Conservation (phyloP, 306 rosid genomes). For the Cucurbita moschata region DNA sequence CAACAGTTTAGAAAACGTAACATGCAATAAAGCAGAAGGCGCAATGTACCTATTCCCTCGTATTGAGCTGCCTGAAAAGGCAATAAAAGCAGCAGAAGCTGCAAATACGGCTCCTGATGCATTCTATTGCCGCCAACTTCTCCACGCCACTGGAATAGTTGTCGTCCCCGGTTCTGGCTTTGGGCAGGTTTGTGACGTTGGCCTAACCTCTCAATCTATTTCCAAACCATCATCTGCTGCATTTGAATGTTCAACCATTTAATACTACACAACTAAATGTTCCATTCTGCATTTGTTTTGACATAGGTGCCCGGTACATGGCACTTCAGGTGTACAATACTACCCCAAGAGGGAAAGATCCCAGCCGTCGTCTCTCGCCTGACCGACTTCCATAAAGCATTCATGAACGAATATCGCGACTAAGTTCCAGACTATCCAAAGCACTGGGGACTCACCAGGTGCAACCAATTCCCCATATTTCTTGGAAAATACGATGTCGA, state of each 20-base stretch:
- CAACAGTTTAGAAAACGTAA: constrained; percentile 64
- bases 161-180: constrained; percentile 95
- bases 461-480: neutral
- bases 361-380: constrained; percentile 58
- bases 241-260: neutral
- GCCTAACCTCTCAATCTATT: neutral
- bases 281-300: neutral
- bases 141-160: constrained; percentile 73
- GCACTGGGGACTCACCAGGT: neutral
- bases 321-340: constrained; percentile 95
- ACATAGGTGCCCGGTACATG: constrained; percentile 83
- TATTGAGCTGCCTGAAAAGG: constrained; percentile 50
- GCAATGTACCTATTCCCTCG: constrained; percentile 89
- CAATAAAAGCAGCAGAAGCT: constrained; percentile 71
- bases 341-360: constrained; percentile 89
- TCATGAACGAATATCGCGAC: constrained; percentile 59
- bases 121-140: constrained; percentile 57
- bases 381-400: constrained; percentile 64
- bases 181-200: constrained; percentile 51
- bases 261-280: neutral
- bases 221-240: neutral
- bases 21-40: constrained; percentile 92
- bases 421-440: constrained; percentile 9
- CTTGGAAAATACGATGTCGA: neutral
- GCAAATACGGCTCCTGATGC: constrained; percentile 51